Percentiles rank a stretch among this genome's conserved stretches.
phyloP scores from a whole-genome alignment of 805 yeast genomes.

The Kuraishia cidri region DNA sequence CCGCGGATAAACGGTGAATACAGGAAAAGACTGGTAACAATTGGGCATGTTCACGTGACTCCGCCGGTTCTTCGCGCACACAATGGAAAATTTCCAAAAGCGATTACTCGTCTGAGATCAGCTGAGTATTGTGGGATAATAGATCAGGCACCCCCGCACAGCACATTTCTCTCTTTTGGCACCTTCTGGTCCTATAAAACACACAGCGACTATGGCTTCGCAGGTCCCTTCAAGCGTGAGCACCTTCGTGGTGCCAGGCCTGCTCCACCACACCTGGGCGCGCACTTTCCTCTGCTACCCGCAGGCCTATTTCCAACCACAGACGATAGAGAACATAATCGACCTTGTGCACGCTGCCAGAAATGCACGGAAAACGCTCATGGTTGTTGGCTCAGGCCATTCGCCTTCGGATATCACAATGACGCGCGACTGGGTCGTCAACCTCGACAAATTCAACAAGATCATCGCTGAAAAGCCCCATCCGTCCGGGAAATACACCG shows the following conservation, averaged over 20 bases:
- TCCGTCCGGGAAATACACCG: slow-evolving; percentile 62
- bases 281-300: slow-evolving; percentile 78
- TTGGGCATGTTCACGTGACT: no score
- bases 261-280: slow-evolving; percentile 77
- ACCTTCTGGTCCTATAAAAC: no score
- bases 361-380: slow-evolving; percentile 49
- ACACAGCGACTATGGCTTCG: no score
- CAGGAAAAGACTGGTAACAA: no score
- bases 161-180: no score
- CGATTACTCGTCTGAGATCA: no score
- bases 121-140: no score
- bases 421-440: slow-evolving; percentile 83
- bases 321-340: slow-evolving; percentile 55
- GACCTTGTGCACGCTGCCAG: slow-evolving; percentile 62
- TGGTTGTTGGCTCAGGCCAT: slow-evolving; percentile 90
- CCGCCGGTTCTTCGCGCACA: no score
- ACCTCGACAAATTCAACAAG: slow-evolving; percentile 65
- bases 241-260: slow-evolving; percentile 25
- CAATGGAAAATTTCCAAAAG: no score
- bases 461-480: slow-evolving; percentile 37
- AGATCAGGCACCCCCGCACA: no score
- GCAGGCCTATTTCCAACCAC: slow-evolving; percentile 72
- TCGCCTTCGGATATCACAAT: slow-evolving; percentile 89
- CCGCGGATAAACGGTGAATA: no score
- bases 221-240: no score